phyloP scores from a whole-genome alignment of 2,329 filamentous ascomycete species.

The Fonsecaea multimorphosa region DNA sequence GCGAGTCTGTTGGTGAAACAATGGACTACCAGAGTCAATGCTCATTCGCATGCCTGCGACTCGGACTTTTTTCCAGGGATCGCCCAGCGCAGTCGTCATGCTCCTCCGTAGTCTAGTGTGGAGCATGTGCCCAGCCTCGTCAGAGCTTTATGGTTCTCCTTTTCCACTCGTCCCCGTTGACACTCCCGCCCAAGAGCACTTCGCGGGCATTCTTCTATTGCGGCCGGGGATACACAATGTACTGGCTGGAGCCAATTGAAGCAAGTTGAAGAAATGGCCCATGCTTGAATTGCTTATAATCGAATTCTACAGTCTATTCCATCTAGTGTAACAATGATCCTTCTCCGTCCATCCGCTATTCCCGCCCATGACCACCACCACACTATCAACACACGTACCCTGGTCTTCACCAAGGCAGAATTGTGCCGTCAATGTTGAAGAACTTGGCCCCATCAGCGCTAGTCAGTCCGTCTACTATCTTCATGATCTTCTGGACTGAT shows the following conservation, averaged over 20 bases:
- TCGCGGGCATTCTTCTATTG: not conserved
- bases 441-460: constrained; percentile 18
- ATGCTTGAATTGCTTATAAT: not conserved
- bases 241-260: not conserved
- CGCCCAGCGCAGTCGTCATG: not conserved
- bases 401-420: constrained; percentile 19
- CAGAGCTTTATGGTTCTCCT: not conserved
- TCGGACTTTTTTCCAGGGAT: not conserved
- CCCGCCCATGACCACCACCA: not conserved
- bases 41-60: not conserved
- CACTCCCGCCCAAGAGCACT: not conserved
- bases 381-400: not conserved
- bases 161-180: not conserved
- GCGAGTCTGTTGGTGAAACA: not conserved
- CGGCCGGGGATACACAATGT: not conserved
- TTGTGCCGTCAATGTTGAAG: constrained; percentile 27
- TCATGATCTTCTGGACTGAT: constrained; percentile 22
- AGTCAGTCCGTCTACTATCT: constrained; percentile 14
- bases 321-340: not conserved
- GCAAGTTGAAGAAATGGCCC: not conserved
- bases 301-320: not conserved
- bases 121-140: not conserved
- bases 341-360: not conserved
- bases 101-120: not conserved
- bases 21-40: not conserved